These are phyloP conservation scores for Bjerkandera adusta DNA, from an alignment of 1,284 basidiomycete species.

Conservation along the genomic window DNA sequence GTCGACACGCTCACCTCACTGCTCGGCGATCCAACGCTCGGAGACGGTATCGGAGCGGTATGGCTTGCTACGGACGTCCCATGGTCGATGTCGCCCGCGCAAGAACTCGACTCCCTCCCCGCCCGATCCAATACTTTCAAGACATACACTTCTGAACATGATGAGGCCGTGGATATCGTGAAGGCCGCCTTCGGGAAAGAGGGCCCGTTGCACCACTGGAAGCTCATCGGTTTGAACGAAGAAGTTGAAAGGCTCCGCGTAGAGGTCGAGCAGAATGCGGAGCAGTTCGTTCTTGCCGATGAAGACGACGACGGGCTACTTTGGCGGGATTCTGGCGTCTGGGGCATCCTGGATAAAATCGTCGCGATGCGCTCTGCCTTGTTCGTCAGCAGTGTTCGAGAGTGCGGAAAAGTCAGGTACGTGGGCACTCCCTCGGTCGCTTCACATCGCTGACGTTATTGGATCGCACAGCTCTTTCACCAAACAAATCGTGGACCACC, in stretches of 20 bases:
- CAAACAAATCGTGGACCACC: slow-evolving; percentile 37
- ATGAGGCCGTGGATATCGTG: slow-evolving; percentile 40
- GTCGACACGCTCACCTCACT: slow-evolving; percentile 38
- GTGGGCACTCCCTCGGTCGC: slow-evolving; percentile 14
- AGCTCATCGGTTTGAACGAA: slow-evolving; percentile 36
- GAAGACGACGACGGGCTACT: slow-evolving; percentile 30
- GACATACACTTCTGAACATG: slow-evolving; percentile 33
- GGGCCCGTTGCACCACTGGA: slow-evolving; percentile 38
- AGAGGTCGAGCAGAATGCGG: slow-evolving; percentile 8
- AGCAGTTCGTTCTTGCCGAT: slow-evolving; percentile 15
- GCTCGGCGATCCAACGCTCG: slow-evolving; percentile 29
- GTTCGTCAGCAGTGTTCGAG: slow-evolving; percentile 42
- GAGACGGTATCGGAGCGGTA: slow-evolving; percentile 32
- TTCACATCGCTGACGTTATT: not conserved
- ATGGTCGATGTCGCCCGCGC: slow-evolving; percentile 22
- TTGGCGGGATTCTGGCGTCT: slow-evolving; percentile 41
- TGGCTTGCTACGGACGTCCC: slow-evolving; percentile 52
- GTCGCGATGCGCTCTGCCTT: slow-evolving; percentile 40
- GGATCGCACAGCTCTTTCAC: slow-evolving; percentile 37
- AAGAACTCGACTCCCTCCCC: slow-evolving; percentile 6
- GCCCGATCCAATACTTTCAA: slow-evolving; percentile 40
- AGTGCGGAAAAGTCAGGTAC: slow-evolving; percentile 39
- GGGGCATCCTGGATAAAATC: slow-evolving; percentile 49
- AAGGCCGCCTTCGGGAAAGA: slow-evolving; percentile 37
- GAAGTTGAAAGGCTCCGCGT: slow-evolving; percentile 20